Percentiles rank a stretch among this genome's conserved stretches.
phyloP scores from a whole-genome alignment of 352 stramenopile species.

The Achlya hypogyna region DNA sequence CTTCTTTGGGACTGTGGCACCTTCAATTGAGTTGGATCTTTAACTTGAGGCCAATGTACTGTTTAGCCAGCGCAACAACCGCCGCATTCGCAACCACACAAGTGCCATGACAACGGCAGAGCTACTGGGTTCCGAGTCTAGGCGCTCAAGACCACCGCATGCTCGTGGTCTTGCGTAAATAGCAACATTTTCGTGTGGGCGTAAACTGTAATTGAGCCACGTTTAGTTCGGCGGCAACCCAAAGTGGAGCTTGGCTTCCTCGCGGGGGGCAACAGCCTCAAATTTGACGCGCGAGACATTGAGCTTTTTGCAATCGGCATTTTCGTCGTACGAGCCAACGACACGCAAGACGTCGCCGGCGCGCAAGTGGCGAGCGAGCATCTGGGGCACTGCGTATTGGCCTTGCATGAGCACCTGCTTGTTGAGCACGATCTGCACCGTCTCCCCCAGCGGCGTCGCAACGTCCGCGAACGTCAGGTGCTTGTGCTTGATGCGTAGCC shows the following conservation, averaged over 20 bases:
- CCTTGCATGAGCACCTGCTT: not conserved
- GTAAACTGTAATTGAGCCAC: not conserved
- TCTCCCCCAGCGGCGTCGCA: not conserved
- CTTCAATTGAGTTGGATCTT: no score
- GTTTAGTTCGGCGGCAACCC: not conserved
- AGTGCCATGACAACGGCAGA: no score
- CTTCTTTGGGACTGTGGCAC: no score
- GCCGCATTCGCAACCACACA: no score
- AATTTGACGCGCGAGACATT: not conserved
- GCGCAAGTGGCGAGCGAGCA: not conserved
- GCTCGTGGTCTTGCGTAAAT: no score
- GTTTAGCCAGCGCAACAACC: no score
- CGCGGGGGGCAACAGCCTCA: not conserved
- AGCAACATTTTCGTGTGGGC: no score
- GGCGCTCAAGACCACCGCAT: no score
- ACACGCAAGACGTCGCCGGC: not conserved
- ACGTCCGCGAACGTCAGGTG: slow-evolving; percentile 8
- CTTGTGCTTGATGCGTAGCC: slow-evolving; percentile 7
- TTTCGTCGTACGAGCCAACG: not conserved
- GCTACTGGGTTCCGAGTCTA: no score
- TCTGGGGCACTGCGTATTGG: not conserved
- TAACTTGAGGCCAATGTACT: no score
- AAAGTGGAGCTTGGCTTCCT: not conserved
- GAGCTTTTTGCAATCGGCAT: not conserved
- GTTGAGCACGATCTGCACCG: slow-evolving; percentile 6